phyloP scores from a whole-genome alignment of 495 filamentous ascomycete species.

The Penicillium robsamsonii region DNA sequence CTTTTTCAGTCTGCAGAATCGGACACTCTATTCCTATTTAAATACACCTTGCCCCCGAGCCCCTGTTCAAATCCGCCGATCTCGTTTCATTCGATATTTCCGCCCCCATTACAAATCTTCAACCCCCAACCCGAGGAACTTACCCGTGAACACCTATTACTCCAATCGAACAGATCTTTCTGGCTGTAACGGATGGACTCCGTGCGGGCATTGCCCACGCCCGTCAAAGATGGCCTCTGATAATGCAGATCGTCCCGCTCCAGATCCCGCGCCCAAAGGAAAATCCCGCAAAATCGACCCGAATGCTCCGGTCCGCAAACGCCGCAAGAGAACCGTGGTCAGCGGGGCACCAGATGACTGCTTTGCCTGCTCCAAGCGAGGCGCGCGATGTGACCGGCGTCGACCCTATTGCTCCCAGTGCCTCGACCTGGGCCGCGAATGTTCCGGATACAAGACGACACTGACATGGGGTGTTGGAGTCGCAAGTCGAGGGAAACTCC shows the following conservation, averaged over 20 bases:
- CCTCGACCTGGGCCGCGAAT: constrained; percentile 86
- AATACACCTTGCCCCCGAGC: background rate
- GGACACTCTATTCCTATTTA: constrained; percentile 2
- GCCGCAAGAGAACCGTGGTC: constrained; percentile 81
- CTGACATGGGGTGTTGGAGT: constrained; percentile 98
- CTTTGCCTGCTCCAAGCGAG: constrained; percentile 84
- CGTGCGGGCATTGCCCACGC: constrained; percentile 12
- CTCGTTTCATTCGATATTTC: background rate
- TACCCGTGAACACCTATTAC: background rate
- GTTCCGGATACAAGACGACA: constrained; percentile 94
- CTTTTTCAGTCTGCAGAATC: background rate
- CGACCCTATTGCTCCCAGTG: constrained; percentile 95
- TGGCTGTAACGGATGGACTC: constrained; percentile 14
- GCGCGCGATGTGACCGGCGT: constrained; percentile 83
- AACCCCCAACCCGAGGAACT: background rate
- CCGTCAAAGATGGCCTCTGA: constrained; percentile 22
- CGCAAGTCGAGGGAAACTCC: constrained; percentile 91
- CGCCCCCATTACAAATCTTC: constrained; percentile 6
- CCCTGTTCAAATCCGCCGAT: background rate
- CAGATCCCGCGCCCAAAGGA: constrained; percentile 27
- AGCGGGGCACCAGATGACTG: constrained; percentile 93
- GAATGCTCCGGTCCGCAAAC: constrained; percentile 56
- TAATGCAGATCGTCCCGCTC: constrained; percentile 10
- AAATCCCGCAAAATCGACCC: constrained; percentile 32
- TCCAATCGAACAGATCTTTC: background rate